These are phyloP conservation scores for Aspergillus sp. DNA, from an alignment of 2,329 filamentous ascomycete genomes.

Conservation along the genomic window DNA sequence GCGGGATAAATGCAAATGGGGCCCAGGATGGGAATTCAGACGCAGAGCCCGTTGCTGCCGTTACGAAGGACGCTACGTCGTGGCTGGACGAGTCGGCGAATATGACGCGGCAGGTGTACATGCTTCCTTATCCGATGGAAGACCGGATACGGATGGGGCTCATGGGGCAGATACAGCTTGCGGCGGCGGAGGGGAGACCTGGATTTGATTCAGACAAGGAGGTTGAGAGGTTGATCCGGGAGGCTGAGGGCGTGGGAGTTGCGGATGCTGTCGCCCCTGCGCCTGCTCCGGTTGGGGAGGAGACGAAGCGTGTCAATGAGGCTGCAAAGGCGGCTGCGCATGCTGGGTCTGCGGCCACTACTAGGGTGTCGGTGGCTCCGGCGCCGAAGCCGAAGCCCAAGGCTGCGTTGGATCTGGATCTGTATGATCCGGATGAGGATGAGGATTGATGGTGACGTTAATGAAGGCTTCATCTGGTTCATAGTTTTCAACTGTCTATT, in stretches of 20 bases:
- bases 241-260: constrained; percentile 56
- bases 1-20: constrained; percentile 28
- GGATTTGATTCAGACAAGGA: constrained; percentile 57
- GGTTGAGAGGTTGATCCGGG: constrained; percentile 47
- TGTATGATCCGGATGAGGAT: constrained; percentile 48
- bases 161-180: constrained; percentile 46
- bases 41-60: constrained; percentile 34
- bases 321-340: constrained; percentile 34
- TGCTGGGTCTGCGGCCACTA: constrained; percentile 26
- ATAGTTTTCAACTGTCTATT: too few species aligned
- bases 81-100: constrained; percentile 45
- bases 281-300: constrained; percentile 28
- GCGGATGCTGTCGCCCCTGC: constrained; percentile 41
- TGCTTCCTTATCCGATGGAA: constrained; percentile 46
- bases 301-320: constrained; percentile 33
- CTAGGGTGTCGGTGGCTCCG: constrained; percentile 17
- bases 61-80: constrained; percentile 41
- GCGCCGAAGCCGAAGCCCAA: constrained; percentile 36
- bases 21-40: constrained; percentile 13
- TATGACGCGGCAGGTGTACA: constrained; percentile 39
- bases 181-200: constrained; percentile 50
- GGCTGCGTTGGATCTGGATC: constrained; percentile 43
- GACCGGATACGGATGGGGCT: constrained; percentile 45
- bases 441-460: constrained; percentile 28
- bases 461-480: too few species aligned